Evolutionary conservation across 257 asterid species (phyloP).

Genomic region (Mitragyna speciosa): DNA sequence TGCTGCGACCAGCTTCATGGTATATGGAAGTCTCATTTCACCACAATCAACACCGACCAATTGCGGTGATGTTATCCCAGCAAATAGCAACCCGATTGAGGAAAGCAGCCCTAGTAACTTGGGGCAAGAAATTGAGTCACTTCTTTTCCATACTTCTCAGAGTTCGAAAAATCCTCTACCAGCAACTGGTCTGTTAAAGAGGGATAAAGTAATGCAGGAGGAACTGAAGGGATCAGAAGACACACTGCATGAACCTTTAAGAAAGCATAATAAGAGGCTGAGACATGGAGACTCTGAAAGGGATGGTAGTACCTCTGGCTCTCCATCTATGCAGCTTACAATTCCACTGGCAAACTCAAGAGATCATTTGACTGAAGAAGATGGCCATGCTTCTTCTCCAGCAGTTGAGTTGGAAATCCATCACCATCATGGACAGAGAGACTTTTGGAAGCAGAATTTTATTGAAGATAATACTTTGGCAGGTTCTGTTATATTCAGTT

Average conservation of each 20-base stretch:
- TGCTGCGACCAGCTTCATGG: constrained; percentile 1
- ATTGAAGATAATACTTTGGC: neutral
- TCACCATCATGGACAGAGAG: neutral
- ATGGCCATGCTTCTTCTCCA: neutral
- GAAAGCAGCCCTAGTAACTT: constrained; percentile 16
- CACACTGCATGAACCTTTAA: constrained; percentile 15
- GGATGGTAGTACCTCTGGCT: constrained; percentile 17
- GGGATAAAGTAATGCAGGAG: constrained; percentile 22
- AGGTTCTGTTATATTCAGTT: constrained; percentile 7
- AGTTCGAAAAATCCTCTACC: constrained; percentile 6
- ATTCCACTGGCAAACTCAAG: neutral
- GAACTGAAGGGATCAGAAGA: constrained; percentile 27
- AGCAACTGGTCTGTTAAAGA: constrained; percentile 15
- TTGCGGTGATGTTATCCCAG: constrained; percentile 3
- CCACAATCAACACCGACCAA: constrained; percentile 12
- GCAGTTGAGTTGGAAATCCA: constrained; percentile 1
- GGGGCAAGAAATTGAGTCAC: constrained; percentile 19
- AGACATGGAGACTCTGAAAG: constrained; percentile 34
- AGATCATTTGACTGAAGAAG: constrained; percentile 8
- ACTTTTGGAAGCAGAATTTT: neutral
- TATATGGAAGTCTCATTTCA: constrained; percentile 16
- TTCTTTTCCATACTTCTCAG: constrained; percentile 28
- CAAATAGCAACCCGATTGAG: constrained; percentile 15
- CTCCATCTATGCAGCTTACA: constrained; percentile 1
- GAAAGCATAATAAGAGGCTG: constrained; percentile 36